These are phyloP conservation scores for Nigrospora oryzae DNA, from an alignment of 2,329 filamentous ascomycete genomes.

Conservation along the genomic window DNA sequence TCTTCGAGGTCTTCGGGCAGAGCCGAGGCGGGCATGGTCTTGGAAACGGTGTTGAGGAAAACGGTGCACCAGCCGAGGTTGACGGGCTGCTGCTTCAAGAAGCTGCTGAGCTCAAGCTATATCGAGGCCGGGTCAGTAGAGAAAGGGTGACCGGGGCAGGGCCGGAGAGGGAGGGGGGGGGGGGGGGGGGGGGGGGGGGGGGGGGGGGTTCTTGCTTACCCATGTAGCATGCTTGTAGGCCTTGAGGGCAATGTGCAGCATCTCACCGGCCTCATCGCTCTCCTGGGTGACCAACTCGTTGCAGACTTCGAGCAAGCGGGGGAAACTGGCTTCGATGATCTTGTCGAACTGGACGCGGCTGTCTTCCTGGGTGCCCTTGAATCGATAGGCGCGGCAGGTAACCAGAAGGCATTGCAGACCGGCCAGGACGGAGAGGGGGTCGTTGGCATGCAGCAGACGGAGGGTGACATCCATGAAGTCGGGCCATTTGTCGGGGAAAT, in stretches of 20 bases:
- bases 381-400: conserved; percentile 91
- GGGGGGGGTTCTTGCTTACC: conserved; percentile 48
- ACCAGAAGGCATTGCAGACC: conserved; percentile 90
- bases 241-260: conserved; percentile 91
- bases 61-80: conserved; percentile 96
- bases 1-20: conserved; percentile 75
- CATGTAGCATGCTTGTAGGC: conserved; percentile 98
- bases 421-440: conserved; percentile 79
- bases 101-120: conserved; percentile 77
- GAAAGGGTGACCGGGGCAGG: background rate
- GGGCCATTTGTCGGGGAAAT: conserved; percentile 93
- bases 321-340: conserved; percentile 87
- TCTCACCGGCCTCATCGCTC: conserved; percentile 90
- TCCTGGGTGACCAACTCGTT: conserved; percentile 84
- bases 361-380: conserved; percentile 74
- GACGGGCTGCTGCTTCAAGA: conserved; percentile 68
- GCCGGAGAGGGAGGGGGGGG: no score
- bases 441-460: conserved; percentile 79
- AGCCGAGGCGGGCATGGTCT: conserved; percentile 69
- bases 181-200: no score
- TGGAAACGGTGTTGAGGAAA: conserved; percentile 84
- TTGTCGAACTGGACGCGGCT: conserved; percentile 81
- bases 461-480: conserved; percentile 89
- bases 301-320: conserved; percentile 77
- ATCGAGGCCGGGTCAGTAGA: conserved; percentile 1